phyloP scores from a whole-genome alignment of 2,329 filamentous ascomycete genomes.

The Botrytis deweyae region DNA sequence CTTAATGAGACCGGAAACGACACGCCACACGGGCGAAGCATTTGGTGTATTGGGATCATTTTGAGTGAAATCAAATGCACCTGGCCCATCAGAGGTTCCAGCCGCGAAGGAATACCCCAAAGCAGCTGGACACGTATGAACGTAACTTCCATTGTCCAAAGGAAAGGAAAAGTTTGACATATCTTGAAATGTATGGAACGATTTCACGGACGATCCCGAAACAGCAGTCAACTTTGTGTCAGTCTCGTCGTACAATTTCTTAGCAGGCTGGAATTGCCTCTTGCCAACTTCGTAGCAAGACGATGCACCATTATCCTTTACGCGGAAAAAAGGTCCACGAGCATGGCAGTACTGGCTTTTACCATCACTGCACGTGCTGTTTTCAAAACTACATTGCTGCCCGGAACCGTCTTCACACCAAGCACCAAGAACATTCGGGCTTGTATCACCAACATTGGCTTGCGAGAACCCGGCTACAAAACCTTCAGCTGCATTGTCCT shows the following conservation, averaged over 20 bases:
- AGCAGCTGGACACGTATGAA: conserved; percentile 78
- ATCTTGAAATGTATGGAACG: conserved; percentile 83
- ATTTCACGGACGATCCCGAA: conserved; percentile 66
- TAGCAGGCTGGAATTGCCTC: conserved; percentile 66
- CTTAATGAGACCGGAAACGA: conserved; percentile 72
- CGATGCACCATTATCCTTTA: conserved; percentile 67
- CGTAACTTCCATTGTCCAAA: conserved; percentile 69
- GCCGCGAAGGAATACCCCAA: conserved; percentile 91
- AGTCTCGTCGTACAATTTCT: conserved; percentile 58
- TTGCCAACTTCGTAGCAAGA: conserved; percentile 75
- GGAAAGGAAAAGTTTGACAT: conserved; percentile 73
- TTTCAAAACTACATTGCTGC: conserved; percentile 68
- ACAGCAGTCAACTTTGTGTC: conserved; percentile 47
- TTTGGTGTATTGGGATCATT: conserved; percentile 72
- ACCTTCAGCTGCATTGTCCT: conserved; percentile 55
- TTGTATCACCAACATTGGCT: conserved; percentile 86
- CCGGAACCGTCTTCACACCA: conserved; percentile 86
- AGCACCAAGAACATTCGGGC: conserved; percentile 82
- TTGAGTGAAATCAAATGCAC: conserved; percentile 90
- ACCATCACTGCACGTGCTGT: conserved; percentile 77
- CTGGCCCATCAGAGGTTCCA: conserved; percentile 88
- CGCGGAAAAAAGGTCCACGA: conserved; percentile 66
- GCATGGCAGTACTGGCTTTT: conserved; percentile 71
- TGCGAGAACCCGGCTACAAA: conserved; percentile 94
- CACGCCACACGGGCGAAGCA: conserved; percentile 66